Evolutionary conservation across 108 stramenopile genomes (phyloP).

Genomic region (Skeletonema potamos): DNA sequence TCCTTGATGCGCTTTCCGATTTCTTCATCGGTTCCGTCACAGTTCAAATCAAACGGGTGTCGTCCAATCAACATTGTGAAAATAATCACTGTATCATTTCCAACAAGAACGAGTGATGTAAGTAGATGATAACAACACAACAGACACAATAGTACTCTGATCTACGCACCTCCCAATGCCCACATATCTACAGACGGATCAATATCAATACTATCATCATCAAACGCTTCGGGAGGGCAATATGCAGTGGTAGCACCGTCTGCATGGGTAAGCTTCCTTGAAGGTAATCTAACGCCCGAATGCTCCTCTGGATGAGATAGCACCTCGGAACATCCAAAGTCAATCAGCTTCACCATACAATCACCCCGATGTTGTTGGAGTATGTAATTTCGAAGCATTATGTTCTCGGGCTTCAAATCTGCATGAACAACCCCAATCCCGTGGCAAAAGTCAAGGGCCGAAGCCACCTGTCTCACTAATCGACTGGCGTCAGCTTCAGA

Average conservation of each 20-base stretch:
- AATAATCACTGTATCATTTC: slow-evolving; percentile 33
- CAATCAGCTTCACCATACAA: slow-evolving; percentile 50
- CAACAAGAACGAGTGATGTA: neutral
- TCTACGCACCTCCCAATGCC: slow-evolving; percentile 61
- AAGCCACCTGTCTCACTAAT: slow-evolving; percentile 47
- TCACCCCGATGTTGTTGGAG: slow-evolving; percentile 17
- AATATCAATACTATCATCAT: slow-evolving; percentile 10
- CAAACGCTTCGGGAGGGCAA: slow-evolving; percentile 50
- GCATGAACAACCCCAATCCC: slow-evolving; percentile 52
- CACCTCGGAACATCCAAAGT: slow-evolving; percentile 52
- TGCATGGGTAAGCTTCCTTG: slow-evolving; percentile 22
- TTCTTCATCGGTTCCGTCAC: slow-evolving; percentile 40
- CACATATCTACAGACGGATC: slow-evolving; percentile 45
- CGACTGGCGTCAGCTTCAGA: slow-evolving; percentile 78
- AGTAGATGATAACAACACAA: neutral
- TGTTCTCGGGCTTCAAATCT: slow-evolving; percentile 50
- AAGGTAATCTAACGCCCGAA: slow-evolving; percentile 10
- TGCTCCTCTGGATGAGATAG: slow-evolving; percentile 24
- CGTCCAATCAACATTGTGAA: slow-evolving; percentile 61
- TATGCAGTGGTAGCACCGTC: slow-evolving; percentile 49
- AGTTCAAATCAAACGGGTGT: slow-evolving; percentile 63
- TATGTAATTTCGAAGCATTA: slow-evolving; percentile 40
- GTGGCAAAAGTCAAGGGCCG: slow-evolving; percentile 37
- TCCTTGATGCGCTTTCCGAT: slow-evolving; percentile 45
- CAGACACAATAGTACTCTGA: neutral